Conservation (phyloP, 164 flowering plant genomes). For the Tinospora cordifolia region DNA sequence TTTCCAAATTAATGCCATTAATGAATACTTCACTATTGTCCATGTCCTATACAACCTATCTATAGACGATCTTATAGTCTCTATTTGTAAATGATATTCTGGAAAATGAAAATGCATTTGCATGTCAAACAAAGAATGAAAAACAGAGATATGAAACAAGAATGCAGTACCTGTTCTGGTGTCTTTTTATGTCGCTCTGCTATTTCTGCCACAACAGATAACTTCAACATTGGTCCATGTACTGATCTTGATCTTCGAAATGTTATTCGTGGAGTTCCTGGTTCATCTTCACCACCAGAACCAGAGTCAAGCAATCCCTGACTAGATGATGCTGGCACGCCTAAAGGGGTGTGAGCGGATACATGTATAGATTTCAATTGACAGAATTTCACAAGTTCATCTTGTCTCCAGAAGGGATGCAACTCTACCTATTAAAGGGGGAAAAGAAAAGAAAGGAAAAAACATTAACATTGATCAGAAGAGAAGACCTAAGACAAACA, state of each 20-base stretch:
- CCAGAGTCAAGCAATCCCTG: constrained; percentile 43
- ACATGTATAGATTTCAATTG: constrained; percentile 57
- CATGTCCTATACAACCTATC: too few relatives aligned
- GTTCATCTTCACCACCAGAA: constrained; percentile 57
- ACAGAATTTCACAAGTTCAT: constrained; percentile 64
- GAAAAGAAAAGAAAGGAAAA: neutral
- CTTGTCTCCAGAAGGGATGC: constrained; percentile 75
- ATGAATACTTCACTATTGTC: too few relatives aligned
- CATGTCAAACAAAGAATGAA: neutral
- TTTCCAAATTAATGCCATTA: too few relatives aligned
- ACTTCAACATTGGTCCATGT: constrained; percentile 64
- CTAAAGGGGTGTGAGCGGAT: constrained; percentile 67
- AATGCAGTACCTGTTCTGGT: constrained; percentile 54
- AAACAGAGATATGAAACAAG: neutral
- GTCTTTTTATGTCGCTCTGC: constrained; percentile 55
- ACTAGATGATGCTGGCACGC: constrained; percentile 41
- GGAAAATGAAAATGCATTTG: neutral
- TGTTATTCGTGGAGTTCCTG: constrained; percentile 59
- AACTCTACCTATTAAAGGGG: constrained; percentile 46
- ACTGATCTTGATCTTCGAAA: constrained; percentile 65
- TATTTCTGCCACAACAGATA: constrained; percentile 53
- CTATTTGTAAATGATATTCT: too few relatives aligned
- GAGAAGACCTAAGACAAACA: neutral
- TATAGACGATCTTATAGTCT: too few relatives aligned
- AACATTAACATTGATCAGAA: constrained; percentile 6